A percentile compares a stretch with the other conserved stretches of the same genome.
phyloP scores from a whole-genome alignment of 768 basidiomycete genomes.

The Hygrocybe punicea region DNA sequence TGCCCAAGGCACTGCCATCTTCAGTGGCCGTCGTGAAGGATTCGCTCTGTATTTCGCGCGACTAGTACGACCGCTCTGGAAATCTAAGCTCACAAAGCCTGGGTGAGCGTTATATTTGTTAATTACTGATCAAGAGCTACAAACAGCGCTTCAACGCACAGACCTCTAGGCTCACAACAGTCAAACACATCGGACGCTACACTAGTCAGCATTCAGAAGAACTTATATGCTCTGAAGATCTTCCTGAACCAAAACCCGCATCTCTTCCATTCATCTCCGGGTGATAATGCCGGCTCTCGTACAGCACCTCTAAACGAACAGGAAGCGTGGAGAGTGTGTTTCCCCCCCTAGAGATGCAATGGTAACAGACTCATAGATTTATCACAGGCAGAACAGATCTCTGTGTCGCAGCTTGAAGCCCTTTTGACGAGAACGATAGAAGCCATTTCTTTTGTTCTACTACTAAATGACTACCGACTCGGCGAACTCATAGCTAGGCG shows the following conservation, averaged over 20 bases:
- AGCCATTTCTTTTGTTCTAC: constrained; percentile 88
- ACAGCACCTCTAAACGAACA: constrained; percentile 63
- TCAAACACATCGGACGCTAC: constrained; percentile 59
- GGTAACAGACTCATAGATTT: constrained; percentile 9
- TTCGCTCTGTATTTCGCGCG: constrained; percentile 84
- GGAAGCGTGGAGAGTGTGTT: constrained; percentile 81
- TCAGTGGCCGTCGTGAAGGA: constrained; percentile 86
- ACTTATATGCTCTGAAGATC: constrained; percentile 70
- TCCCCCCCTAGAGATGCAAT: background rate
- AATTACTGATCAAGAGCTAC: background rate
- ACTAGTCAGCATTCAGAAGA: constrained; percentile 72
- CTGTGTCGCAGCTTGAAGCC: constrained; percentile 70
- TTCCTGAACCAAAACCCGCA: constrained; percentile 80
- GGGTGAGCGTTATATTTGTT: constrained; percentile 43
- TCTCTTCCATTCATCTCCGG: constrained; percentile 75
- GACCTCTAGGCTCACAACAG: constrained; percentile 47
- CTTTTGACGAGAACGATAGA: constrained; percentile 86
- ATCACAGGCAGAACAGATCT: constrained; percentile 71
- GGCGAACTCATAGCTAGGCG: constrained; percentile 81
- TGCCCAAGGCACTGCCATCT: constrained; percentile 68
- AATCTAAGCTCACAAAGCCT: constrained; percentile 63
- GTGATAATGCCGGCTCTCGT: constrained; percentile 59
- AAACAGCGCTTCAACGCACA: constrained; percentile 19
- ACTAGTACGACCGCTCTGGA: constrained; percentile 85
- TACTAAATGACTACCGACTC: constrained; percentile 87